These are phyloP conservation scores for Eucalyptus pauciflora DNA, from an alignment of 345 rosid species.

Conservation along the genomic window DNA sequence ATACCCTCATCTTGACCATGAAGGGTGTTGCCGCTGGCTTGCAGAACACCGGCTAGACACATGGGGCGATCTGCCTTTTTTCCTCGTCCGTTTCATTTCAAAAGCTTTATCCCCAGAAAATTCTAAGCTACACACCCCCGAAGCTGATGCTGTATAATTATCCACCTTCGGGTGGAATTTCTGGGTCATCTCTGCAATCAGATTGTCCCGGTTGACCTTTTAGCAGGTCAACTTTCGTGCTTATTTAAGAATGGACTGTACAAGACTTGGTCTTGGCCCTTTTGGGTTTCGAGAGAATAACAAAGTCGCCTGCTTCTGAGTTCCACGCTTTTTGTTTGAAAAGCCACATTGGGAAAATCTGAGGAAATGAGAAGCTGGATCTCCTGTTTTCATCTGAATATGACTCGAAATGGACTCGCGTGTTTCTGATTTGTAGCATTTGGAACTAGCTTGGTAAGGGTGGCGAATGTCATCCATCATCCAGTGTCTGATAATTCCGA, in stretches of 20 bases:
- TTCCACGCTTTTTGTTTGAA: background rate
- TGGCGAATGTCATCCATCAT: background rate
- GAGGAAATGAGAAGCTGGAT: background rate
- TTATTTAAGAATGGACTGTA: background rate
- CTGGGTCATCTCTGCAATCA: background rate
- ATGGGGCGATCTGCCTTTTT: background rate
- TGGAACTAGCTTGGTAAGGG: background rate
- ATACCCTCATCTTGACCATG: slow-evolving; percentile 96
- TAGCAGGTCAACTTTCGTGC: background rate
- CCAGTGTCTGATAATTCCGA: background rate
- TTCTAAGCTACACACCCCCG: background rate
- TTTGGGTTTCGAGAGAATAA: background rate
- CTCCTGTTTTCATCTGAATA: background rate
- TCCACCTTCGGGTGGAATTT: background rate
- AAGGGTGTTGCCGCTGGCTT: slow-evolving; percentile 95
- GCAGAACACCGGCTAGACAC: slow-evolving; percentile 80
- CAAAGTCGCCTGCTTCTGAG: background rate
- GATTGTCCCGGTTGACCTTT: background rate
- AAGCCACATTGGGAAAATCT: background rate
- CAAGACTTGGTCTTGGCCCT: background rate
- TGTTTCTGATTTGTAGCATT: background rate
- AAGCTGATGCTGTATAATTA: background rate
- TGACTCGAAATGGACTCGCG: background rate
- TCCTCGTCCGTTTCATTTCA: background rate
- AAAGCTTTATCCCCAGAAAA: background rate